A percentile compares a stretch with the other conserved stretches of the same genome.
Evolutionary conservation across 2,329 filamentous ascomycete species (phyloP).

Genomic region (Diaporthe humulicola): DNA sequence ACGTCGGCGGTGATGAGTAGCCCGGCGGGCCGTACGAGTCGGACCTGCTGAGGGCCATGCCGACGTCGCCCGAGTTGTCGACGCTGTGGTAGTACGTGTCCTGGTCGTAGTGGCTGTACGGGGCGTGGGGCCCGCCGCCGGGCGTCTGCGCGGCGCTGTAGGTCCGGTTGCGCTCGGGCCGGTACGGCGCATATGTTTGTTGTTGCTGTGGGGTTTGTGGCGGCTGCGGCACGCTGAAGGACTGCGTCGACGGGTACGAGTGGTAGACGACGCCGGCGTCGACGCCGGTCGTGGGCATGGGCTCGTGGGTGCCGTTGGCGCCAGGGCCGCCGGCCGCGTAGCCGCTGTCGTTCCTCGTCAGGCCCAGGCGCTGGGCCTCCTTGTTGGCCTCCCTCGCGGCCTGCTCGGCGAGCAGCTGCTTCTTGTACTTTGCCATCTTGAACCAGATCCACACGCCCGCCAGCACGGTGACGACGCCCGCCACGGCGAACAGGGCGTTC

Average conservation of each 20-base stretch:
- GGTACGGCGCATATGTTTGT: conserved; percentile 27
- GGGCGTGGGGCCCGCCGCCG: neutral
- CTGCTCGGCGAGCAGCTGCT: conserved; percentile 52
- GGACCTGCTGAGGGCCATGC: conserved; percentile 20
- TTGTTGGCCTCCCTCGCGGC: conserved; percentile 40
- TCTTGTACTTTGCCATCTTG: conserved; percentile 53
- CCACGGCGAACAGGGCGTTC: conserved; percentile 51
- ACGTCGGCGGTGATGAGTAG: conserved; percentile 16
- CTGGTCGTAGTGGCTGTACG: conserved; percentile 21
- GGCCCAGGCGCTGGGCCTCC: conserved; percentile 34
- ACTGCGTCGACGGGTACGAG: conserved; percentile 17
- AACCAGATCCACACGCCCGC: conserved; percentile 53
- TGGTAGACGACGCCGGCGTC: conserved; percentile 14
- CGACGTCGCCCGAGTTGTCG: conserved; percentile 35
- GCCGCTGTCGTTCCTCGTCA: conserved; percentile 38
- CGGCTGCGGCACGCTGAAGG: conserved; percentile 20
- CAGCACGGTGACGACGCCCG: conserved; percentile 51
- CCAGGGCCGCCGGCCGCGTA: neutral
- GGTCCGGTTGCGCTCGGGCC: conserved; percentile 19
- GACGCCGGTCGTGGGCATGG: conserved; percentile 16
- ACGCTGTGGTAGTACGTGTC: conserved; percentile 16
- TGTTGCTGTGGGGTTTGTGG: neutral
- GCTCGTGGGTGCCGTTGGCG: neutral
- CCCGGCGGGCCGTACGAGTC: conserved; percentile 22
- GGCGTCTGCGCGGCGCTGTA: neutral